Percentiles rank a stretch among this genome's conserved stretches.
phyloP scores from a whole-genome alignment of 2,329 filamentous ascomycete genomes.

The Coniosporium tulheliwenetii region DNA sequence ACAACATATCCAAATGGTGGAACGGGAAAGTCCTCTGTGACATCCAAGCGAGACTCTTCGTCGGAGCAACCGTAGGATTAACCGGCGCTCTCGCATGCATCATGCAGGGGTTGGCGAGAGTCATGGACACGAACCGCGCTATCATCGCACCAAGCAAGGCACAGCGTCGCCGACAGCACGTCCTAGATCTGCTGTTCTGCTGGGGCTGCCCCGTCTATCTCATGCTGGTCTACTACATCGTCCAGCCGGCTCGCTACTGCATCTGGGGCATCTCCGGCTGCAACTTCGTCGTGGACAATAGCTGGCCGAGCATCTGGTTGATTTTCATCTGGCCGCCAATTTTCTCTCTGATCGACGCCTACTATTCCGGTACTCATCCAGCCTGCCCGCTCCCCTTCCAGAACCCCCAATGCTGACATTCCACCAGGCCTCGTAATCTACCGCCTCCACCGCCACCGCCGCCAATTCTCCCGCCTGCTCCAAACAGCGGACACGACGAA shows the following conservation, averaged over 20 bases:
- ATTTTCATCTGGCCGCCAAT: conserved; percentile 40
- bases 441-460: conserved; percentile 45
- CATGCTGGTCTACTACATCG: conserved; percentile 41
- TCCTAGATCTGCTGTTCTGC: conserved; percentile 40
- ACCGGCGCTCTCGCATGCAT: conserved; percentile 40
- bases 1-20: conserved; percentile 40
- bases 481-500: conserved; percentile 36
- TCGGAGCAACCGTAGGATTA: conserved; percentile 36
- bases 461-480: conserved; percentile 41
- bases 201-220: conserved; percentile 38
- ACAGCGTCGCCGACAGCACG: conserved; percentile 28
- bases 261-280: conserved; percentile 46
- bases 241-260: conserved; percentile 43
- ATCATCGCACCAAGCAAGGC: conserved; percentile 33
- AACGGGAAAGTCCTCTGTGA: conserved; percentile 47
- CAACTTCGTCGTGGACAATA: conserved; percentile 33
- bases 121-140: conserved; percentile 43
- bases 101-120: conserved; percentile 41
- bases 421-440: conserved; percentile 38
- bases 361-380: conserved; percentile 39
- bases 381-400: background rate
- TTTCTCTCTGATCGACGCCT: conserved; percentile 35
- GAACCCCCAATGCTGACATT: background rate
- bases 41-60: conserved; percentile 42
- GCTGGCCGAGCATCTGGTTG: conserved; percentile 41